Percentiles rank a stretch among this genome's conserved stretches.
Conservation (phyloP, 257 asterid species). For the Solanum peruvianum region DNA sequence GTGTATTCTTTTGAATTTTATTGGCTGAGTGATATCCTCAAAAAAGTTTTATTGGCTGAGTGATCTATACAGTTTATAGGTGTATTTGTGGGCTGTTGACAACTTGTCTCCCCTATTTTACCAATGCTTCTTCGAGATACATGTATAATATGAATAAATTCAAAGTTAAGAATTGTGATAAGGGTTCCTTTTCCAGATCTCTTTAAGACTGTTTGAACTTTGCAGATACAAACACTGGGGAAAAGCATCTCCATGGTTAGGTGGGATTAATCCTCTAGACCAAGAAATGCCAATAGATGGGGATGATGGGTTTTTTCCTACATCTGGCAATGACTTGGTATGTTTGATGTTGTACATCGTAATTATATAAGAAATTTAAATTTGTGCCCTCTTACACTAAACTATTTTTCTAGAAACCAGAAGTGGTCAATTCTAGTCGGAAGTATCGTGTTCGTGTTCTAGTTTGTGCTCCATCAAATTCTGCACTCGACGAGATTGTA, state of each 20-base stretch:
- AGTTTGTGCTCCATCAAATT: slow-evolving; percentile 96
- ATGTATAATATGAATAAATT: neutral
- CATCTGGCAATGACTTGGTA: slow-evolving; percentile 87
- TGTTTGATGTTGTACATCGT: slow-evolving; percentile 2
- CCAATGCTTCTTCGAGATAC: neutral
- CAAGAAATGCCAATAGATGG: slow-evolving; percentile 78
- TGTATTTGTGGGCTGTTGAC: neutral
- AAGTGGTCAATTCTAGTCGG: slow-evolving; percentile 72
- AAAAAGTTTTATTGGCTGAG: neutral
- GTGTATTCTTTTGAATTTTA: neutral
- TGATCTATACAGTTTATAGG: neutral
- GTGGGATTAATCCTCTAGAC: slow-evolving; percentile 77
- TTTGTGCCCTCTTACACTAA: slow-evolving; percentile 6
- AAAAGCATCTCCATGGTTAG: slow-evolving; percentile 92
- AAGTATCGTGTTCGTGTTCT: slow-evolving; percentile 92
- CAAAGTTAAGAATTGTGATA: neutral
- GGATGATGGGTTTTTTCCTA: slow-evolving; percentile 95
- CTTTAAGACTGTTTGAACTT: neutral
- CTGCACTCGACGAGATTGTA: slow-evolving; percentile 97
- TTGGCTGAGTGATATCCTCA: neutral
- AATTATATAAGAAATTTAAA: neutral
- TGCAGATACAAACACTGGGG: slow-evolving; percentile 76
- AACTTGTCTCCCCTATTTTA: neutral
- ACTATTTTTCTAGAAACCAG: slow-evolving; percentile 63
- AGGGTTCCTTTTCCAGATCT: neutral